Conservation (phyloP, 768 basidiomycete genomes). For the Mycena chlorophos region DNA sequence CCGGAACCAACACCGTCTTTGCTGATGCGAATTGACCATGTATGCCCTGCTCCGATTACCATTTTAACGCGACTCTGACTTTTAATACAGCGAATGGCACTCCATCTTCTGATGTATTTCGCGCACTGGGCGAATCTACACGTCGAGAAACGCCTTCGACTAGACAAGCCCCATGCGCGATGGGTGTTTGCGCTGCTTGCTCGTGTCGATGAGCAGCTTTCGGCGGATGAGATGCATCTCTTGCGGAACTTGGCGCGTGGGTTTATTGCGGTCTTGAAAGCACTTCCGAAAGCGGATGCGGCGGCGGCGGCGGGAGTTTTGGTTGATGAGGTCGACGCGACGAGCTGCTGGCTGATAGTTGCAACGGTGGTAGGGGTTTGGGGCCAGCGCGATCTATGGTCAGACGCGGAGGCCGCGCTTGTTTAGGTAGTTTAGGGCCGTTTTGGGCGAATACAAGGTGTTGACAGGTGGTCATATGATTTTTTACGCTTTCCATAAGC, state of each 20-base stretch:
- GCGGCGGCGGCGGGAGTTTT: conserved; percentile 18
- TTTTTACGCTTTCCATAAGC: conserved; percentile 6
- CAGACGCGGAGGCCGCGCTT: conserved; percentile 64
- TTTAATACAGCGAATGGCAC: conserved; percentile 56
- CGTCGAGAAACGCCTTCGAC: conserved; percentile 46
- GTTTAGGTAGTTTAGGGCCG: background rate
- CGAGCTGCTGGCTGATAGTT: conserved; percentile 70
- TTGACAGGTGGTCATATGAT: background rate
- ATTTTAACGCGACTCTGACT: conserved; percentile 16
- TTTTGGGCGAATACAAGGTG: background rate
- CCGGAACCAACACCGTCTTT: conserved; percentile 62
- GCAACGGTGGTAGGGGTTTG: conserved; percentile 64
- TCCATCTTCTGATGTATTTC: conserved; percentile 84
- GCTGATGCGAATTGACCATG: conserved; percentile 66
- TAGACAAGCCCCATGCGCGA: conserved; percentile 59
- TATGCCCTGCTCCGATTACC: conserved; percentile 33
- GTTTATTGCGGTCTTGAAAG: conserved; percentile 56
- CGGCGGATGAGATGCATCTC: conserved; percentile 76
- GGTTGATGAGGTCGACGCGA: conserved; percentile 11
- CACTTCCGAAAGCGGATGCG: conserved; percentile 20
- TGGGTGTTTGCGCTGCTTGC: conserved; percentile 81
- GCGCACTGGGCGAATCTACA: conserved; percentile 75
- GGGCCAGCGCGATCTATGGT: conserved; percentile 82
- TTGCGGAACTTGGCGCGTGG: conserved; percentile 74
- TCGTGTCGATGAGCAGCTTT: conserved; percentile 65